Evolutionary conservation across 768 basidiomycete genomes (phyloP).

Genomic region (Tephrocybe rancida): DNA sequence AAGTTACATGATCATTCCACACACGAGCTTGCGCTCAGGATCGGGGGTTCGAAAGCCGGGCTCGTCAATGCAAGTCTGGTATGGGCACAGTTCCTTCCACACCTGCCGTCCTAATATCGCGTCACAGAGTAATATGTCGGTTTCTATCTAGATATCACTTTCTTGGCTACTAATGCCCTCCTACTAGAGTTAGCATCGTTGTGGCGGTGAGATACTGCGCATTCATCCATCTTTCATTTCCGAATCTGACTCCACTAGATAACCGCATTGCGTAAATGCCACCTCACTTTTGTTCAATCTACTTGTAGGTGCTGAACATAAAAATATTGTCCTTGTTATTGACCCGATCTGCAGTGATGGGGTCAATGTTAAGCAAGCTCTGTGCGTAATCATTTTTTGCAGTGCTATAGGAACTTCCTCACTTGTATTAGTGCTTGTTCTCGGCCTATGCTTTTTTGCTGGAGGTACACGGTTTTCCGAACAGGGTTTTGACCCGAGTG

Average conservation of each 20-base stretch:
- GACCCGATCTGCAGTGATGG: conserved; percentile 57
- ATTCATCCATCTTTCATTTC: background rate
- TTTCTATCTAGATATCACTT: conserved; percentile 16
- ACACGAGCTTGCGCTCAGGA: conserved; percentile 68
- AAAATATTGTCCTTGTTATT: background rate
- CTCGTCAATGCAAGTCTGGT: conserved; percentile 84
- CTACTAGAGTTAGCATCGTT: conserved; percentile 58
- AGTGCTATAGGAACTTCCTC: conserved; percentile 1
- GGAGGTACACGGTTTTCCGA: conserved; percentile 78
- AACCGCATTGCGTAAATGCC: conserved; percentile 81
- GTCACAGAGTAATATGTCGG: conserved; percentile 68
- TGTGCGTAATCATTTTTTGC: conserved; percentile 34
- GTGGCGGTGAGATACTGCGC: conserved; percentile 59
- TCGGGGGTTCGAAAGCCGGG: conserved; percentile 78
- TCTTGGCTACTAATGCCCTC: conserved; percentile 2
- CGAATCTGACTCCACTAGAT: conserved; percentile 45
- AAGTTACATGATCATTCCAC: conserved; percentile 81
- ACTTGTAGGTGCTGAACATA: conserved; percentile 50
- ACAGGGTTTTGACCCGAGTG: conserved; percentile 76
- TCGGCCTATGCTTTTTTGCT: conserved; percentile 86
- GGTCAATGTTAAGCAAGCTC: conserved; percentile 81
- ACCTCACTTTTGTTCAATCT: conserved; percentile 80
- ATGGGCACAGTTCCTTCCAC: conserved; percentile 19
- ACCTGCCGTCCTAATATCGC: conserved; percentile 6
- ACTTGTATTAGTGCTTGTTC: conserved; percentile 63